These are phyloP conservation scores for Collybia sordida DNA, from an alignment of 768 basidiomycete genomes.

Conservation along the genomic window DNA sequence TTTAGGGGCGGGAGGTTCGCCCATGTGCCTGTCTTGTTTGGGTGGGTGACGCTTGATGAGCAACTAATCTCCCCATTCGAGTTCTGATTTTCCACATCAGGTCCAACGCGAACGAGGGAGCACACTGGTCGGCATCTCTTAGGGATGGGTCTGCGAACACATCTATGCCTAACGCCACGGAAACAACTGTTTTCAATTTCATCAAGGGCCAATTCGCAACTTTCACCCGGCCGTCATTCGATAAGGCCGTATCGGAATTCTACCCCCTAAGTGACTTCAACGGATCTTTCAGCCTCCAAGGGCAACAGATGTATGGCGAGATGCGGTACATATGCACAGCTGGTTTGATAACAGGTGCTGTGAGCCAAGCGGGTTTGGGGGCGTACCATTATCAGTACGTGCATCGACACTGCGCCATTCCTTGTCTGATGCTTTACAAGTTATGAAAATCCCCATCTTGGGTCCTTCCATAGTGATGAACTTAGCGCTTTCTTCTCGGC, in stretches of 20 bases:
- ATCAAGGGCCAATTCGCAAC: constrained; percentile 37
- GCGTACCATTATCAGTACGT: constrained; percentile 38
- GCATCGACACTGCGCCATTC: background rate
- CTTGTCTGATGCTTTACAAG: constrained; percentile 14
- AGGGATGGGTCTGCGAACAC: constrained; percentile 37
- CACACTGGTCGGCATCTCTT: constrained; percentile 35
- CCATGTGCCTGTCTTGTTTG: constrained; percentile 39
- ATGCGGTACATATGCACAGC: constrained; percentile 43
- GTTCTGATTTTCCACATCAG: constrained; percentile 10
- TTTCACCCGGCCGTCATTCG: constrained; percentile 27
- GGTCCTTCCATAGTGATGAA: constrained; percentile 36
- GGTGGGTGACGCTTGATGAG: constrained; percentile 17
- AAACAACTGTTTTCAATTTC: constrained; percentile 40
- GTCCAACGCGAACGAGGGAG: constrained; percentile 43
- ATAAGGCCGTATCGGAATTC: constrained; percentile 23
- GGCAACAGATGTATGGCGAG: constrained; percentile 47
- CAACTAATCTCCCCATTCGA: background rate
- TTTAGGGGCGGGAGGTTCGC: constrained; percentile 36
- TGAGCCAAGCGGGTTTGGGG: constrained; percentile 11
- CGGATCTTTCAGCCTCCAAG: constrained; percentile 35
- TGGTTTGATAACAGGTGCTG: constrained; percentile 30
- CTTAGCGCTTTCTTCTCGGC: constrained; percentile 35
- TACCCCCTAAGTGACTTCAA: constrained; percentile 35
- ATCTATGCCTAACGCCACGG: constrained; percentile 33
- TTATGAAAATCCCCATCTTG: constrained; percentile 39